Percentiles rank a stretch among this genome's conserved stretches.
phyloP scores from a whole-genome alignment of 371 early-diverging fungal genomes.

The Lichtheimia ornata region DNA sequence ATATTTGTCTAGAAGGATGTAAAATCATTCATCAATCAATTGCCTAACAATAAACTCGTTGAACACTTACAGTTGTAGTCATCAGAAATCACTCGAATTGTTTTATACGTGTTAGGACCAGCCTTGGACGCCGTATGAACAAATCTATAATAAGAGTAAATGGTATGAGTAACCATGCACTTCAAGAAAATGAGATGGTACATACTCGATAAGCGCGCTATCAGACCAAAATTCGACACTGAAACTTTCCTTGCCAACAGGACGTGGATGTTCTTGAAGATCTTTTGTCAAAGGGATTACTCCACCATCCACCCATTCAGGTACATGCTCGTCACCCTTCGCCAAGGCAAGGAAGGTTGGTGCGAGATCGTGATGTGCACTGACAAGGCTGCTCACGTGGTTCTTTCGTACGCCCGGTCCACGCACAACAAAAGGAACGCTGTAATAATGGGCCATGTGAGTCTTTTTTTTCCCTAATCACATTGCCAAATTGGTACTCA shows the following conservation, averaged over 20 bases:
- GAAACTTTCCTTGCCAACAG: slow-evolving; percentile 55
- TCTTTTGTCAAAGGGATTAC: slow-evolving; percentile 51
- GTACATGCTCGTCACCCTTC: slow-evolving; percentile 30
- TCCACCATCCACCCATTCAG: slow-evolving; percentile 57
- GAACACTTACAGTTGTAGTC: slow-evolving; percentile 42
- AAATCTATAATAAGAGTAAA: too few species aligned
- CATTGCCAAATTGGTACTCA: slow-evolving; percentile 14
- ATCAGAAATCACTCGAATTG: slow-evolving; percentile 55
- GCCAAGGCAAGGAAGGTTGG: slow-evolving; percentile 65
- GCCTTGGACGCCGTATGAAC: slow-evolving; percentile 9
- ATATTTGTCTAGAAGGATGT: slow-evolving; percentile 31
- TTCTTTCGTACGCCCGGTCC: slow-evolving; percentile 63
- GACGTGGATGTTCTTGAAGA: slow-evolving; percentile 34
- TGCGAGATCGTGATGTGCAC: slow-evolving; percentile 62
- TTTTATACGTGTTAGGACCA: slow-evolving; percentile 47
- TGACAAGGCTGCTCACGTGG: slow-evolving; percentile 42
- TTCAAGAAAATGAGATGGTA: not conserved
- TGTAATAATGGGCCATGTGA: slow-evolving; percentile 6
- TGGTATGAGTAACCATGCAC: slow-evolving; percentile 13
- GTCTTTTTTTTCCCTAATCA: too few species aligned
- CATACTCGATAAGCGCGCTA: slow-evolving; percentile 5
- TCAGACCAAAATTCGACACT: slow-evolving; percentile 63
- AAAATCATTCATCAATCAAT: not conserved
- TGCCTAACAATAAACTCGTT: not conserved
- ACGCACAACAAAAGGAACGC: slow-evolving; percentile 63